Evolutionary conservation across 148 eudicot genomes (phyloP), one percentile per base, ranked within the genome.

Genomic region (Cornus controversa): DNA sequence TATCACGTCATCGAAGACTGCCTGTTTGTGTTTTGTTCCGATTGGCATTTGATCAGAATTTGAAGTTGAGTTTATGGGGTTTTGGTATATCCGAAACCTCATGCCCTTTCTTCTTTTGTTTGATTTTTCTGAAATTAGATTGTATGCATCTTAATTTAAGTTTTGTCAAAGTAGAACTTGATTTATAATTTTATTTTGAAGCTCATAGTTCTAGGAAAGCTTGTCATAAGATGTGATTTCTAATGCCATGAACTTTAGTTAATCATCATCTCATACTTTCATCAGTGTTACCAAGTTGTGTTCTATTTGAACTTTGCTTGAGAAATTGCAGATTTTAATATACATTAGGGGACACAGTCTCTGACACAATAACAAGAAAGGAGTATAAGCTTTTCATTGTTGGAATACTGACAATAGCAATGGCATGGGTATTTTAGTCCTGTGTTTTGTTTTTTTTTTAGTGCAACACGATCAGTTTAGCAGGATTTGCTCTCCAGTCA

Each of bases 81-180:
- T 69, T 22, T 25, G 22, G 60, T 60, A 18, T 2, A 22, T 14
- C 20, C 4, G 15, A 11, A 40, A 14, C 10, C 13, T 34, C 2
- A 8, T 20, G 20, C 8, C 10, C 8, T 25, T 5, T 45, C 34
- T 74, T 62, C 67, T 11, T 36, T 62, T 60, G 20, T 36, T 22
- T 53, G 67, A 29, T 62, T 74, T 63, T 60, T 26, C 14, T 63
- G 69, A 64, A 37, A 74, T 24, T 74, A 25, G 23, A 31, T 58
- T 73, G 28, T 14, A 11, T 36, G 63, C 71, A 20, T 13, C 50
- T 73, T 73, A 31, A 20, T 53, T 54, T 54, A 20, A 31, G 34
- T 16, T 11, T 58, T 73, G 5, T 25, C 25, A 15, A 23, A 29
- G 22, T 5, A 72, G 66, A 29, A 22, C 66, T 31, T 22, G 22